Evolutionary conservation across 1,284 basidiomycete species (phyloP).

Genomic region (Takashimella tepidaria): DNA sequence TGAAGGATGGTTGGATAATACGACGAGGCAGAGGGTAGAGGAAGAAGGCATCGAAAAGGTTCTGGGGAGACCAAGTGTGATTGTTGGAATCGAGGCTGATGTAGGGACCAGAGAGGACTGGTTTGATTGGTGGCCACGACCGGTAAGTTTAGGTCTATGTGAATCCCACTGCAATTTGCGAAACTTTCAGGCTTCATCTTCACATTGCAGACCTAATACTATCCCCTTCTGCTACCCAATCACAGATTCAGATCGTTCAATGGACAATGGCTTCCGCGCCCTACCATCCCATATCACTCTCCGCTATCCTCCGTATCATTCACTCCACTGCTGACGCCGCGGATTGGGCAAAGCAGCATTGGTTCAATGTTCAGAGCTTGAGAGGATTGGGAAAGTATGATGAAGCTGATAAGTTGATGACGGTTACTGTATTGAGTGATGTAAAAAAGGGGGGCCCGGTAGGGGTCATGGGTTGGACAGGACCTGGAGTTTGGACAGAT

Average conservation of each 20-base stretch:
- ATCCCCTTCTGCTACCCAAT: neutral
- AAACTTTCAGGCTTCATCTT: too few species aligned
- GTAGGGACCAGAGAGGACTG: constrained; percentile 46
- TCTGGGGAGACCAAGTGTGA: constrained; percentile 36
- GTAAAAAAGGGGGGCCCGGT: constrained; percentile 38
- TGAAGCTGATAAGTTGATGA: constrained; percentile 20
- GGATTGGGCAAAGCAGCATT: constrained; percentile 30
- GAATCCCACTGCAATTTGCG: too few species aligned
- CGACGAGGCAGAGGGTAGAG: constrained; percentile 14
- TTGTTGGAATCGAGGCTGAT: constrained; percentile 49
- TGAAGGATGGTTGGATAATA: constrained; percentile 31
- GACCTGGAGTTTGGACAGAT: constrained; percentile 47
- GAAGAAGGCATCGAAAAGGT: constrained; percentile 26
- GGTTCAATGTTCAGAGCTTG: constrained; percentile 13
- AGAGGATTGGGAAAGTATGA: constrained; percentile 21
- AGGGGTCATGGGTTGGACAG: constrained; percentile 47
- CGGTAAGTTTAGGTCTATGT: constrained; percentile 32
- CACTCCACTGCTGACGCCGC: constrained; percentile 37
- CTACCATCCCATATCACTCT: constrained; percentile 40
- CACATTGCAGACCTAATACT: neutral
- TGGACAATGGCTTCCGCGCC: constrained; percentile 47
- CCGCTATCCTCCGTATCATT: constrained; percentile 34
- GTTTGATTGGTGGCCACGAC: constrained; percentile 47
- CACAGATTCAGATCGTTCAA: constrained; percentile 47
- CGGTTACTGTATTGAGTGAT: constrained; percentile 25